phyloP scores from a whole-genome alignment of 1,284 basidiomycete genomes.

The Austropuccinia psidii region DNA sequence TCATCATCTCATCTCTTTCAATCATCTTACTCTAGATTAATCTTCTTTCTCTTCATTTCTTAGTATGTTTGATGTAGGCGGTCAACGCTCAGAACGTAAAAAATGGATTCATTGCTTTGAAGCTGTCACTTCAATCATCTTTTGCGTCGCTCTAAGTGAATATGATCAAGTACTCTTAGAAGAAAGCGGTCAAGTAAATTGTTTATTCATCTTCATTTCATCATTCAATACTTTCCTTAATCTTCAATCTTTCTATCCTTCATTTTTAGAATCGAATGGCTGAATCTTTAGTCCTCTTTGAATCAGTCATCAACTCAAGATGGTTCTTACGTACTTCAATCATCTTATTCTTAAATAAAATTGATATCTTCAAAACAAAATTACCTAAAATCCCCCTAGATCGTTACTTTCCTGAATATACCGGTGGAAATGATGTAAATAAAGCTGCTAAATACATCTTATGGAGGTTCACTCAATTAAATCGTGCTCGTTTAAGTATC shows the following conservation, averaged over 20 bases:
- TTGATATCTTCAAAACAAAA: constrained; percentile 90
- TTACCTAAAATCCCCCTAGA: constrained; percentile 78
- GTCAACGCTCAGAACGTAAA: constrained; percentile 77
- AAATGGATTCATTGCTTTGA: constrained; percentile 55
- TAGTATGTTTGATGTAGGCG: constrained; percentile 79
- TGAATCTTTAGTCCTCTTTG: constrained; percentile 85
- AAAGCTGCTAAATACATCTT: constrained; percentile 97
- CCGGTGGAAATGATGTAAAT: constrained; percentile 85
- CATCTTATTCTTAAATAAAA: constrained; percentile 90
- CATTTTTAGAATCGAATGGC: constrained; percentile 80
- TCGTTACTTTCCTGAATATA: constrained; percentile 88
- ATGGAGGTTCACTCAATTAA: constrained; percentile 94
- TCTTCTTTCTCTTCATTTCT: background rate
- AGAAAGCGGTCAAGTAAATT: constrained; percentile 43
- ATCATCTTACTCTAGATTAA: background rate
- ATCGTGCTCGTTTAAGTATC: constrained; percentile 74
- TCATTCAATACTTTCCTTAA: no score
- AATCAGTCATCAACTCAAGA: constrained; percentile 91
- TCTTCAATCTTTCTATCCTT: constrained; percentile 50
- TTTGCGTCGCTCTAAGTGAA: constrained; percentile 47
- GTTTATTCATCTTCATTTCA: background rate
- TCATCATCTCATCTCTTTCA: background rate
- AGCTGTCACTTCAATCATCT: constrained; percentile 57
- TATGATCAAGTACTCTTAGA: constrained; percentile 44
- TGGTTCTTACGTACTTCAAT: constrained; percentile 93